Evolutionary conservation across 495 filamentous ascomycete species (phyloP), one percentile per base, ranked within the genome.

Genomic region (Tuber melanosporum): DNA sequence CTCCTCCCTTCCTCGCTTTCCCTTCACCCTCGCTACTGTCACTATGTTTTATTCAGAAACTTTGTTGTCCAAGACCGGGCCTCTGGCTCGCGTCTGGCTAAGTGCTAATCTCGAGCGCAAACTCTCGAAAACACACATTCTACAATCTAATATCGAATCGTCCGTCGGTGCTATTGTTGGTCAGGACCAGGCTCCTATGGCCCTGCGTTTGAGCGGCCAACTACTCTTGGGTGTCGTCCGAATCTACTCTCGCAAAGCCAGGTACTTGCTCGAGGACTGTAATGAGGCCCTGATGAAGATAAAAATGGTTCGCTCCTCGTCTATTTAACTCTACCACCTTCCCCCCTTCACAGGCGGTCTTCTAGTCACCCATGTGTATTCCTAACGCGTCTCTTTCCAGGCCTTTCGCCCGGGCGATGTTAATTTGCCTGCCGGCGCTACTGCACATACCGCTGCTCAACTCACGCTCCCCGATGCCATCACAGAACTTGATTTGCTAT

Each of bases 41-140:
- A 86, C 84, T 84, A 99, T 99, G 95, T 99, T 99, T 87, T 99
- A 97, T 86, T 97, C 95, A 39, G 95, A 97, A 87, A 94, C 94
- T 71, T 89, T 99, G 75, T 90, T 99, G 77, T 94, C 94, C 74
- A 95, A 96, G 90, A 97, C 94, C 72, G 95, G 96, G 88, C 94
- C 95, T 81, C 85, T 99, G 88, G 96, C 95, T 84, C 93, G 94
- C 82, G 95, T 97, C 85, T 98, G 95, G 95, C 90, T 98, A 77
- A 97, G 95, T 43, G 93, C 94, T 86, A 98, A 98, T 86, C 86
- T 97, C 80, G 95, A 98, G 89, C 93, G 94, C 88, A 98, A 97
- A 85, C 90, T 99, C 66, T 94, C 94, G 76, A 99, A 98, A 85
- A 93, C 91, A 74, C 93, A 98, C 81, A 94, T 98, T 76, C 84